Percentiles rank a stretch among this genome's conserved stretches.
Conservation (phyloP, 2,329 filamentous ascomycete genomes). For the Claviceps maximensis region DNA sequence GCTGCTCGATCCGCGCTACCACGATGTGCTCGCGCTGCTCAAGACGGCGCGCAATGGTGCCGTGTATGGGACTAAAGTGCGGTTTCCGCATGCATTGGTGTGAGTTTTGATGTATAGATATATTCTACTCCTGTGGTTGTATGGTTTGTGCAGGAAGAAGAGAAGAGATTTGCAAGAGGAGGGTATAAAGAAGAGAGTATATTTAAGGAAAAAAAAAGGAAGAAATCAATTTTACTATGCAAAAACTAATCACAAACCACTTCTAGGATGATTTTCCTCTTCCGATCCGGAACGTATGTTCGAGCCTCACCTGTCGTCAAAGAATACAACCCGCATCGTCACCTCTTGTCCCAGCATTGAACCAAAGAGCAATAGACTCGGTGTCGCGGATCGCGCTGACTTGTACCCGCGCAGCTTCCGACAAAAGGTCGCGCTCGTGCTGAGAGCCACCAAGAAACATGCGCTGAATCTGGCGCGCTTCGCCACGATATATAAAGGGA, state of each 20-base stretch:
- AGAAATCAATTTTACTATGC: not conserved
- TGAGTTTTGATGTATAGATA: no score
- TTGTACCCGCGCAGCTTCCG: slow-evolving; percentile 42
- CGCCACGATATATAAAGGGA: slow-evolving; percentile 77
- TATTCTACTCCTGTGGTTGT: no score
- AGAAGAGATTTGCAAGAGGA: no score
- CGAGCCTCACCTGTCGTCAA: not conserved
- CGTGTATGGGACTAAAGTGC: slow-evolving; percentile 93
- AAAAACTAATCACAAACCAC: not conserved
- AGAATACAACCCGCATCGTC: no score
- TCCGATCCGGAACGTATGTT: slow-evolving; percentile 74
- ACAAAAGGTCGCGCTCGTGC: slow-evolving; percentile 64
- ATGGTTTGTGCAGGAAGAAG: no score
- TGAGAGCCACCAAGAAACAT: slow-evolving; percentile 80
- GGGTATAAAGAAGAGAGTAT: no score
- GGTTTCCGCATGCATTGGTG: slow-evolving; percentile 94
- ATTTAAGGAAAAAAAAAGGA: no score
- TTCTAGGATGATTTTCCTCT: slow-evolving; percentile 83
- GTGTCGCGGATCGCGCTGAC: no score
- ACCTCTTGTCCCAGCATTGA: no score
- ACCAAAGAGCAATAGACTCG: no score
- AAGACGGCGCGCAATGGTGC: slow-evolving; percentile 95
- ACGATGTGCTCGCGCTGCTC: slow-evolving; percentile 69
- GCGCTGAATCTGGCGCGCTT: slow-evolving; percentile 87
- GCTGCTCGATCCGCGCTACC: slow-evolving; percentile 70